Base-by-base conservation (phyloP, 140 eudicot genomes). In the Stevia rebaudiana region DNA sequence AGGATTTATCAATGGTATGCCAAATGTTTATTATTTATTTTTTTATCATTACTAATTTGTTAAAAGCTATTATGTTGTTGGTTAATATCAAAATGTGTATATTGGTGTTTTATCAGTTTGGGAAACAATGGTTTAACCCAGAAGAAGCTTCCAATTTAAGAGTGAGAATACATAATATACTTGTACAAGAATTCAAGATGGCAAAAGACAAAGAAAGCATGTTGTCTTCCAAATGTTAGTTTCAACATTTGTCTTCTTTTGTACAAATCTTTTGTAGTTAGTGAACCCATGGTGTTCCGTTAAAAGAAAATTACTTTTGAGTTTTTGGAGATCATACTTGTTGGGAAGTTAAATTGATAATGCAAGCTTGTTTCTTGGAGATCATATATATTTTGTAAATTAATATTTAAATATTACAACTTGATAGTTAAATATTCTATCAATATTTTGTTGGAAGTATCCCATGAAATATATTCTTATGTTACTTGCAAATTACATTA, bases 121-220 rank as follows among this genome's bases (percentile, higher is more conserved):
- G 83, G 41, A 88, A 57, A 73, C 57, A 74, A 43, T 89, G 95
- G 96, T 89, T 89, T 35, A 66, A 19, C 36, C 88, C 94, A 0
- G 76, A 80, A 50, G 91, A 85, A 72, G 96, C 96, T 30, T 89
- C 96, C 24, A 66, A 60, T 59, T 59, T 89, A 74, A 82, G 96
- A 83, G 52, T 18, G 19, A 78, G 62, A 67, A 76, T 89, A 55
- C 68, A 69, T 25, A 46, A 54, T 69, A 23, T 81, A 43, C 88
- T 89, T 42, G 59, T 50, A 52, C 31, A 65, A 18, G 60, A 79
- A 68, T 87, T 86, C 80, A 74, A 58, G 67, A 55, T 31, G 44
- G 81, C 78, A 48, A 67, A 52, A 18, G 70, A 70, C 7, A 48
- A 67, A 39, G 73, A 41, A 59, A 63, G 43, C 58, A 17, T 25